phyloP scores from a whole-genome alignment of 1,284 basidiomycete genomes.

The Serendipita sp. region DNA sequence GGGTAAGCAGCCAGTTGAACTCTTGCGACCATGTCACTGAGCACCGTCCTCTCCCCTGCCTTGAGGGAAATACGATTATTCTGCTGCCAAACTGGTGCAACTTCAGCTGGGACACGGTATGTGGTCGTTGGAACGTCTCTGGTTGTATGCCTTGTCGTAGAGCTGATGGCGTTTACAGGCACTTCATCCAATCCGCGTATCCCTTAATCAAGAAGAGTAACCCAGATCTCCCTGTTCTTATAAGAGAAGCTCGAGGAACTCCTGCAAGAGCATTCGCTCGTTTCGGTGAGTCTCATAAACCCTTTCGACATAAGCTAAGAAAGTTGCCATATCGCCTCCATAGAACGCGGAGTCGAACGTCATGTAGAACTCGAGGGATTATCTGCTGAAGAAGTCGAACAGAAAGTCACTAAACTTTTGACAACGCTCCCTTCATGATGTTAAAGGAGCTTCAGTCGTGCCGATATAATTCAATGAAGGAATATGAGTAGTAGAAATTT shows the following conservation, averaged over 20 bases:
- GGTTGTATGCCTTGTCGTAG: neutral
- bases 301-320: neutral
- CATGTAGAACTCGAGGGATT: conserved; percentile 71
- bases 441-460: neutral
- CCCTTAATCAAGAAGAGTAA: conserved; percentile 75
- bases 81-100: conserved; percentile 66
- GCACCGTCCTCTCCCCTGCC: conserved; percentile 46
- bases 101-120: conserved; percentile 74
- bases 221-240: conserved; percentile 78
- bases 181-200: conserved; percentile 75
- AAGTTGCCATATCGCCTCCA: conserved; percentile 6
- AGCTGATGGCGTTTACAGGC: conserved; percentile 28
- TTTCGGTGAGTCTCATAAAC: conserved; percentile 55
- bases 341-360: conserved; percentile 66
- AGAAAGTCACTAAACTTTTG: conserved; percentile 14
- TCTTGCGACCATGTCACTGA: neutral
- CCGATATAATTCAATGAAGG: neutral
- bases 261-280: conserved; percentile 80
- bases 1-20: too few relatives aligned
- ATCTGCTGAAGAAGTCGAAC: conserved; percentile 53
- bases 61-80: conserved; percentile 78
- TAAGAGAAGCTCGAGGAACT: conserved; percentile 80
- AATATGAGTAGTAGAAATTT: neutral
- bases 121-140: conserved; percentile 17
- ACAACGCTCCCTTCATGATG: neutral